These are phyloP conservation scores for Candida pseudofarinosa DNA, from an alignment of 805 yeast genomes.

Conservation along the genomic window DNA sequence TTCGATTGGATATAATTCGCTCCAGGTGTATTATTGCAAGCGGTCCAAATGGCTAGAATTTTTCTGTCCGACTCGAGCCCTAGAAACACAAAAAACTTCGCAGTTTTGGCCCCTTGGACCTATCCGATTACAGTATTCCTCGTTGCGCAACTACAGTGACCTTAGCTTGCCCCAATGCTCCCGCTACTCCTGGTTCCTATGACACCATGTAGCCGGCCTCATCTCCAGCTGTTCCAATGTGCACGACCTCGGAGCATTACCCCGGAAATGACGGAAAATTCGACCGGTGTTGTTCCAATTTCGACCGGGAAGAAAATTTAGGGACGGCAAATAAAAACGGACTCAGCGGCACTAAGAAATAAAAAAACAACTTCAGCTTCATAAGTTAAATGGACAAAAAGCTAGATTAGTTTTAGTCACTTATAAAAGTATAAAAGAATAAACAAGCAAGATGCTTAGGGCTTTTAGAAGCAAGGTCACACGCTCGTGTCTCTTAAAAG, in stretches of 20 bases:
- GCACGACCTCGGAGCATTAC: background rate
- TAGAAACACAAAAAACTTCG: no score
- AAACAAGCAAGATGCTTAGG: slow-evolving; percentile 30
- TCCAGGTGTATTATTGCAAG: background rate
- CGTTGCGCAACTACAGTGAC: no score
- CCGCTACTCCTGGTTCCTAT: no score
- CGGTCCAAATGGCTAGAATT: no score
- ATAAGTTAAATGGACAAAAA: slow-evolving; percentile 1
- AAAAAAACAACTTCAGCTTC: background rate
- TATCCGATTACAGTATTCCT: no score
- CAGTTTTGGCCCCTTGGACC: no score
- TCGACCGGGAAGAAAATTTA: background rate
- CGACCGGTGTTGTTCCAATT: background rate
- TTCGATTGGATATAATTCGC: background rate
- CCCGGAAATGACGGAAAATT: slow-evolving; percentile 4
- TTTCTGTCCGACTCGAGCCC: no score
- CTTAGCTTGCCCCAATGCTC: no score
- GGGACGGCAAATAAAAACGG: slow-evolving; percentile 3
- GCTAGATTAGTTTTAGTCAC: slow-evolving; percentile 3
- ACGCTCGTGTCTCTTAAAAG: slow-evolving; percentile 29
- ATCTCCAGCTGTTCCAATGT: no score
- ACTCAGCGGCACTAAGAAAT: background rate
- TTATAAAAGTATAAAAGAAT: background rate
- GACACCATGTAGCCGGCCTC: no score
- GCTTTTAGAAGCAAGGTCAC: slow-evolving; percentile 37